Evolutionary conservation across 2,329 filamentous ascomycete species (phyloP).

Genomic region (Beauveria brongniartii): DNA sequence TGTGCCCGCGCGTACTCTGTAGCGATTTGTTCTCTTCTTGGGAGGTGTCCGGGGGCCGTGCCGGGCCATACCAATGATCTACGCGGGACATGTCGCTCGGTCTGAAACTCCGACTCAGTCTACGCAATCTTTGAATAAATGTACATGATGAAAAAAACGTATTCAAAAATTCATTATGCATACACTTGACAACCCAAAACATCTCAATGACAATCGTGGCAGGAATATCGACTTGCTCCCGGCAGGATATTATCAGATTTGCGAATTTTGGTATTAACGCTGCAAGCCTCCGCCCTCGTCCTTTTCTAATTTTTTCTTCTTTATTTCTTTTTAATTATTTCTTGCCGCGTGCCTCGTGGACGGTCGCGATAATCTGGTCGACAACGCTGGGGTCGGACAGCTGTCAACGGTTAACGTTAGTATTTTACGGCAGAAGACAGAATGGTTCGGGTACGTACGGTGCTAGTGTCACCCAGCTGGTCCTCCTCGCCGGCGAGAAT

Average conservation of each 20-base stretch:
- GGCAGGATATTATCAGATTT: not conserved
- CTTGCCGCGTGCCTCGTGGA: conserved; percentile 52
- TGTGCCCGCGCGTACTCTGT: too few relatives aligned
- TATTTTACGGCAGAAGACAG: not conserved
- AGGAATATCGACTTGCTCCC: not conserved
- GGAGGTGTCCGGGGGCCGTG: too few relatives aligned
- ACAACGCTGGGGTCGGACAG: conserved; percentile 82
- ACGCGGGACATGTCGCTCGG: not conserved
- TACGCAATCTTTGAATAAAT: not conserved
- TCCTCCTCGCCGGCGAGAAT: conserved; percentile 96
- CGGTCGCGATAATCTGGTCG: conserved; percentile 72
- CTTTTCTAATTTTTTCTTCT: not conserved
- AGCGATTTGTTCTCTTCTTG: too few relatives aligned
- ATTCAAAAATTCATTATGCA: not conserved
- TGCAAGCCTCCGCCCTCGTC: not conserved
- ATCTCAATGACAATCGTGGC: not conserved
- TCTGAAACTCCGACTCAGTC: not conserved
- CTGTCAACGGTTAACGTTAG: conserved; percentile 34
- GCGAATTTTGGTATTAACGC: conserved; percentile 3
- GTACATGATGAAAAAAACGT: not conserved
- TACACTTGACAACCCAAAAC: not conserved
- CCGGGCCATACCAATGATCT: too few relatives aligned
- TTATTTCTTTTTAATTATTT: conserved; percentile 29
- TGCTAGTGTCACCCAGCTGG: conserved; percentile 86
- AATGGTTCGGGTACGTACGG: conserved; percentile 49